A percentile compares a stretch with the other conserved stretches of the same genome.
phyloP scores from a whole-genome alignment of 768 basidiomycete genomes.

The Suillus discolor region DNA sequence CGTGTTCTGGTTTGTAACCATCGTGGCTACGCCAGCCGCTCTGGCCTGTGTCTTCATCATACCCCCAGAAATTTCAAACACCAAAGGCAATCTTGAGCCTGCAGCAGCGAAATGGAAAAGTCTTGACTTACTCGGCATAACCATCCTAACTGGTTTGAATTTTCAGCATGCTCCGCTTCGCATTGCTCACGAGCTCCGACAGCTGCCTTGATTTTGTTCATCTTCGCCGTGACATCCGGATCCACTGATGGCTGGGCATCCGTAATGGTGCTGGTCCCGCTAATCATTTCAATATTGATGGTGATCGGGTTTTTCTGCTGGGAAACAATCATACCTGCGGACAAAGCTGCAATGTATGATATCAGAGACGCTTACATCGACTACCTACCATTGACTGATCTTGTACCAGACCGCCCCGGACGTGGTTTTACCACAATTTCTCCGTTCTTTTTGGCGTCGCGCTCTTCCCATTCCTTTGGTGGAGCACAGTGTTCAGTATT shows the following conservation, averaged over 20 bases:
- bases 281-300: conserved; percentile 47
- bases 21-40: conserved; percentile 39
- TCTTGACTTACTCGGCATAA: conserved; percentile 43
- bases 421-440: conserved; percentile 46
- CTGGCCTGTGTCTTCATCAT: conserved; percentile 36
- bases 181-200: neutral
- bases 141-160: conserved; percentile 37
- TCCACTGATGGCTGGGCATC: conserved; percentile 52
- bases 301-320: conserved; percentile 50
- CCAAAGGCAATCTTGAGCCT: conserved; percentile 5
- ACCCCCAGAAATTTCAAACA: conserved; percentile 25
- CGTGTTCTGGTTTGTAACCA: conserved; percentile 52
- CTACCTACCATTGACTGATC: neutral
- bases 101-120: conserved; percentile 26
- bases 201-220: conserved; percentile 36
- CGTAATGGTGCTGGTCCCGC: conserved; percentile 45
- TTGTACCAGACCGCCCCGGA: conserved; percentile 39
- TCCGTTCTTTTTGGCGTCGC: conserved; percentile 39
- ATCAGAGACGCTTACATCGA: neutral
- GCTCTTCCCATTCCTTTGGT: conserved; percentile 46
- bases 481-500: conserved; percentile 35
- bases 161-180: neutral
- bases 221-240: conserved; percentile 48
- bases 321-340: conserved; percentile 43
- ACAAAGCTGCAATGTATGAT: conserved; percentile 46